A percentile compares a stretch with the other conserved stretches of the same genome.
These are phyloP conservation scores for Ascosphaera pollenicola DNA, from an alignment of 2,329 filamentous ascomycete species.

Conservation along the genomic window DNA sequence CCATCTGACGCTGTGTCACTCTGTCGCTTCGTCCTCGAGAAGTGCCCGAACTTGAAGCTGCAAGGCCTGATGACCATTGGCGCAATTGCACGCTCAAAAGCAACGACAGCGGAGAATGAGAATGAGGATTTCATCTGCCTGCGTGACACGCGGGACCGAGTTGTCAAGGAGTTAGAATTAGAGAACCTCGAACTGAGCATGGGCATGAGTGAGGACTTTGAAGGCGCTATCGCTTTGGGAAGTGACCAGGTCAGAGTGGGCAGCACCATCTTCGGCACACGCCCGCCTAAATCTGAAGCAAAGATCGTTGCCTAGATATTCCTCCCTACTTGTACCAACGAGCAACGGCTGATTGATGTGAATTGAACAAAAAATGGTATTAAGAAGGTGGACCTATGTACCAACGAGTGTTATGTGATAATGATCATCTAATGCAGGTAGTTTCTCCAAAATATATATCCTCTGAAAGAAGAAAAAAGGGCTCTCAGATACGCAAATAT, in stretches of 20 bases:
- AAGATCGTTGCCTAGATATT: constrained; percentile 27
- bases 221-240: constrained; percentile 62
- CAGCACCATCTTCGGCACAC: constrained; percentile 76
- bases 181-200: constrained; percentile 64
- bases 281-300: constrained; percentile 60
- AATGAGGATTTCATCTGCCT: constrained; percentile 74
- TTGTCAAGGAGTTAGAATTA: constrained; percentile 38
- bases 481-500: constrained; percentile 7
- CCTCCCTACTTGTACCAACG: too few relatives aligned
- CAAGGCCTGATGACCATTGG: constrained; percentile 94
- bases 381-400: too few relatives aligned
- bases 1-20: constrained; percentile 42
- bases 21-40: constrained; percentile 45
- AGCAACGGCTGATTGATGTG: too few relatives aligned
- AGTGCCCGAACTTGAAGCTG: constrained; percentile 52
- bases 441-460: neutral
- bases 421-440: neutral
- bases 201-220: constrained; percentile 97
- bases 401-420: too few relatives aligned
- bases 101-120: constrained; percentile 49
- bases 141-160: constrained; percentile 44
- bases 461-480: neutral
- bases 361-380: too few relatives aligned
- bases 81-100: constrained; percentile 66
- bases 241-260: constrained; percentile 81